phyloP scores from a whole-genome alignment of 163 green algal species.

The Scenedesmus sp. region DNA sequence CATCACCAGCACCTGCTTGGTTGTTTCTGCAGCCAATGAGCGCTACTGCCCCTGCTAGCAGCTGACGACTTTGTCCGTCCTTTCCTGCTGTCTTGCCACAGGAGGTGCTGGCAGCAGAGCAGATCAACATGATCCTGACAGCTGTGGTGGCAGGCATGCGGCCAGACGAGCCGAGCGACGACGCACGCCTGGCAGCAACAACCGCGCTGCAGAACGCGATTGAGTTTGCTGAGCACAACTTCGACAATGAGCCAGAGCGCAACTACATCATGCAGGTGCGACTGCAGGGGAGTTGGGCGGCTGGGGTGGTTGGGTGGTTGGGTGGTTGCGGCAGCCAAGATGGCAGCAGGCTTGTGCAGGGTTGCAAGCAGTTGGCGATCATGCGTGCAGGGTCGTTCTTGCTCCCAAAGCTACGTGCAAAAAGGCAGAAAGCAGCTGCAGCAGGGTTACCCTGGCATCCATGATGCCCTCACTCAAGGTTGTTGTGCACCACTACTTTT shows the following conservation, averaged over 20 bases:
- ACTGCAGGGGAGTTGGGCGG: neutral
- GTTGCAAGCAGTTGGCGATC: too few relatives aligned
- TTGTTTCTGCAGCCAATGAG: neutral
- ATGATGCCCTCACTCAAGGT: too few relatives aligned
- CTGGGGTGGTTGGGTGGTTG: neutral
- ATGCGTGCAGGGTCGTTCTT: too few relatives aligned
- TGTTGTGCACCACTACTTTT: too few relatives aligned
- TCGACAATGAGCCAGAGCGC: constrained; percentile 94
- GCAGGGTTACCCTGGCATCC: too few relatives aligned
- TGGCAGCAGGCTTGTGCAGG: neutral
- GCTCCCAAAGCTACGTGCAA: too few relatives aligned
- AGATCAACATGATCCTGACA: constrained; percentile 98
- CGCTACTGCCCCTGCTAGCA: neutral
- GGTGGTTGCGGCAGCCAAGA: neutral
- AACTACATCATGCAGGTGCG: constrained; percentile 97
- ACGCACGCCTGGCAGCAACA: constrained; percentile 94
- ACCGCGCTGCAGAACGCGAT: constrained; percentile 95
- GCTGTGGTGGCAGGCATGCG: constrained; percentile 94
- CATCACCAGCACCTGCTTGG: neutral
- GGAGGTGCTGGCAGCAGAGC: constrained; percentile 83
- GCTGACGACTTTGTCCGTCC: neutral
- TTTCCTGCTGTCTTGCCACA: neutral
- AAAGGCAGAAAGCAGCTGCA: neutral
- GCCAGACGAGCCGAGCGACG: constrained; percentile 81
- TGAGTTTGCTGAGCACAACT: constrained; percentile 97